Percentiles rank a stretch among this genome's conserved stretches.
These are phyloP conservation scores for Panellus pusillus DNA, from an alignment of 768 basidiomycete genomes.

Conservation along the genomic window DNA sequence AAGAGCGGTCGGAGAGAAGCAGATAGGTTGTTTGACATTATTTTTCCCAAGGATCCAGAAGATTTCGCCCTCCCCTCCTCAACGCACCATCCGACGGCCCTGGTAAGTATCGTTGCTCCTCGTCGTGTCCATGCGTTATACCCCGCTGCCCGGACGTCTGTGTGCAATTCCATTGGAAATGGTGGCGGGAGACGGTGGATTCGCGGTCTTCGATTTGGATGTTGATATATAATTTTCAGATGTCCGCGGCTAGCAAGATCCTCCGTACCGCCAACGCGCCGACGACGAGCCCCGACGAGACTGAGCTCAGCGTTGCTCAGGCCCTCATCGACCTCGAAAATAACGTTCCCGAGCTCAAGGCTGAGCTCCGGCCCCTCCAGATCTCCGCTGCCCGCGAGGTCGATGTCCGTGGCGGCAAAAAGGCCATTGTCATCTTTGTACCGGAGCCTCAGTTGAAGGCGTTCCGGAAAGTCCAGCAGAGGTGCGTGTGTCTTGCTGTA, in stretches of 20 bases:
- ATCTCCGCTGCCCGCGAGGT: slow-evolving; percentile 99
- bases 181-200: no score
- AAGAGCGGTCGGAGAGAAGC: no score
- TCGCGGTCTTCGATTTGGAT: neutral
- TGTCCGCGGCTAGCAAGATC: slow-evolving; percentile 88
- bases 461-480: slow-evolving; percentile 96
- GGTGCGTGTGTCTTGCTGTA: slow-evolving; percentile 47
- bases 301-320: slow-evolving; percentile 89
- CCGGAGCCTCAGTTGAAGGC: slow-evolving; percentile 97
- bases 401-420: slow-evolving; percentile 98
- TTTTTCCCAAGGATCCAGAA: no score
- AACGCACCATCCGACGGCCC: no score
- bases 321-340: slow-evolving; percentile 96
- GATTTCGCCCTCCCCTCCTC: no score
- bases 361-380: slow-evolving; percentile 91
- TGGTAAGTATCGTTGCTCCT: no score
- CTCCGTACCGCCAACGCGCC: slow-evolving; percentile 96
- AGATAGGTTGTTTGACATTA: no score
- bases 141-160: no score
- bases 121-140: no score
- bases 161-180: no score
- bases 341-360: slow-evolving; percentile 97
- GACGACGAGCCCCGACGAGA: slow-evolving; percentile 83
- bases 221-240: slow-evolving; percentile 37
- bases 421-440: slow-evolving; percentile 98